Conservation (phyloP, 2,329 filamentous ascomycete genomes). For the Anisogramma anomala region DNA sequence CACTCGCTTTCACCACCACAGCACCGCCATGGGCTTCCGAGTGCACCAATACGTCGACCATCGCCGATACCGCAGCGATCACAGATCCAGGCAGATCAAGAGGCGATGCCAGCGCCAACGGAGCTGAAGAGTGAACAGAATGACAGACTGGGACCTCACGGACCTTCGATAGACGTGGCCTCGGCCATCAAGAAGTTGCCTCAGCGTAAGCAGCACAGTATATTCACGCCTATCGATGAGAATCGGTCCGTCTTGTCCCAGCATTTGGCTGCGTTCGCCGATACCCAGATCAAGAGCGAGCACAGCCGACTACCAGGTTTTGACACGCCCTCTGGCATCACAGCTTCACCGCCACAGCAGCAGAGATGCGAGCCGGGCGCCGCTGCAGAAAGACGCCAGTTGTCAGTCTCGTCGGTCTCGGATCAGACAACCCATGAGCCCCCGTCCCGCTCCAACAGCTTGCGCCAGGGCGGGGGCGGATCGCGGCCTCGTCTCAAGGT, state of each 20-base stretch:
- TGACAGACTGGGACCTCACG: conserved; percentile 29
- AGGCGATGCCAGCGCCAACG: conserved; percentile 40
- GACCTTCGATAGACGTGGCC: conserved; percentile 39
- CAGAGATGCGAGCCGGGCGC: conserved; percentile 40
- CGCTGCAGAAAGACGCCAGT: conserved; percentile 35
- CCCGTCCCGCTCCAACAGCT: conserved; percentile 67
- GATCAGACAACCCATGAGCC: conserved; percentile 56
- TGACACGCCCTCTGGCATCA: conserved; percentile 45
- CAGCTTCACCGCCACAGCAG: conserved; percentile 45
- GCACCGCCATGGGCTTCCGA: conserved; percentile 37
- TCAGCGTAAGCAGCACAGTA: conserved; percentile 75
- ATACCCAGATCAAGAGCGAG: conserved; percentile 26
- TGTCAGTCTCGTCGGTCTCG: conserved; percentile 50
- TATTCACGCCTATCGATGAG: conserved; percentile 95
- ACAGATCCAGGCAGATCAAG: conserved; percentile 30
- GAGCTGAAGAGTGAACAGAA: conserved; percentile 34
- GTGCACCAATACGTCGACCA: conserved; percentile 35
- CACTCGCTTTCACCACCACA: conserved; percentile 50
- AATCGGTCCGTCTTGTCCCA: conserved; percentile 78
- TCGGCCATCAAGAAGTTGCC: conserved; percentile 50
- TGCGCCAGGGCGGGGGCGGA: conserved; percentile 51
- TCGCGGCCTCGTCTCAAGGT: conserved; percentile 76
- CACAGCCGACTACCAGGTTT: conserved; percentile 50
- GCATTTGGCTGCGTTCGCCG: conserved; percentile 60
- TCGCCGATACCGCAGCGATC: conserved; percentile 41